Conservation (phyloP, 2,329 filamentous ascomycete species). For the Pyrenophora tritici-repentis region DNA sequence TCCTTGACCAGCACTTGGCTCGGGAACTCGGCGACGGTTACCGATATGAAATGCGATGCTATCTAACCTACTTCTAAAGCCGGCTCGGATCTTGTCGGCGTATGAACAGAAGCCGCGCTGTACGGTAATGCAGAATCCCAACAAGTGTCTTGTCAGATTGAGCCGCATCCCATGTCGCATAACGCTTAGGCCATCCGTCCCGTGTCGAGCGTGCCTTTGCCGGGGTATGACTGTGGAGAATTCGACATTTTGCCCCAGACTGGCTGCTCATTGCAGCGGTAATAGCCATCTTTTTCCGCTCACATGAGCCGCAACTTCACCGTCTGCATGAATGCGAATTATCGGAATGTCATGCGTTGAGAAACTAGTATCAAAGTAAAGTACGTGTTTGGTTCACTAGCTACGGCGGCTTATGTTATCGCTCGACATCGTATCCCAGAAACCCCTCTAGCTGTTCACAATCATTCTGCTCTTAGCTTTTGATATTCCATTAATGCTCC, state of each 20-base stretch:
- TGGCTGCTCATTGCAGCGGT: too few relatives aligned
- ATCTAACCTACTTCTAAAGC: background rate
- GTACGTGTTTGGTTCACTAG: too few relatives aligned
- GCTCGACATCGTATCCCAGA: too few relatives aligned
- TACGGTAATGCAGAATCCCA: background rate
- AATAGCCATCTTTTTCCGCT: too few relatives aligned
- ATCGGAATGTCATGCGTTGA: too few relatives aligned
- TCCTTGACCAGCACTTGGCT: background rate
- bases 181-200: background rate
- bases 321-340: too few relatives aligned
- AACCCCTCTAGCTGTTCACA: too few relatives aligned
- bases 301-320: too few relatives aligned
- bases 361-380: too few relatives aligned
- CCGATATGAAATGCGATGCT: background rate
- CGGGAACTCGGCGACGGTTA: background rate
- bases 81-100: slow-evolving; percentile 7
- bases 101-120: slow-evolving; percentile 5
- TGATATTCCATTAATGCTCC: too few relatives aligned
- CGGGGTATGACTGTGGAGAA: background rate
- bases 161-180: slow-evolving; percentile 8
- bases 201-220: background rate
- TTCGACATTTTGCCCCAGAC: background rate
- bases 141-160: background rate
- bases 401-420: too few relatives aligned
- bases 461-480: too few relatives aligned